These are phyloP conservation scores for Heliosperma pusillum DNA, from an alignment of 148 eudicot species.

Conservation along the genomic window DNA sequence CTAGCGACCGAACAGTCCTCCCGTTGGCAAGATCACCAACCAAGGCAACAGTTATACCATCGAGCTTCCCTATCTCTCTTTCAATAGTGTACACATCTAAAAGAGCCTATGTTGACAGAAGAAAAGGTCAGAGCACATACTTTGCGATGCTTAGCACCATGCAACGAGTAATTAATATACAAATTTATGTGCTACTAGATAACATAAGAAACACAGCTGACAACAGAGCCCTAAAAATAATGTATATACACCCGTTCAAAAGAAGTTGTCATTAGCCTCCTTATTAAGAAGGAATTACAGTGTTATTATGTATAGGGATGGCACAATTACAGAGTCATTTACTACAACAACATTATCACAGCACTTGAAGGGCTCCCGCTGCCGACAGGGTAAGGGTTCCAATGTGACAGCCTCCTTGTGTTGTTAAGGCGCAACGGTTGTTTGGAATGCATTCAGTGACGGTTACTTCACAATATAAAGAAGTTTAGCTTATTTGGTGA, in stretches of 20 bases:
- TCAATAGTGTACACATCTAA: slow-evolving; percentile 88
- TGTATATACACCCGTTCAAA: neutral
- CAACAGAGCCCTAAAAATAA: neutral
- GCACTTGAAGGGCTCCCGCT: no score
- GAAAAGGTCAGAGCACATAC: slow-evolving; percentile 11
- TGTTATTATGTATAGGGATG: no score
- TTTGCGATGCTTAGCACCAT: neutral
- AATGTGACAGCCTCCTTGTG: no score
- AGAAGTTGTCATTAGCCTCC: neutral
- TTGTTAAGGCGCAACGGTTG: no score
- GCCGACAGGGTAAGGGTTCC: no score
- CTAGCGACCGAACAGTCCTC: slow-evolving; percentile 92
- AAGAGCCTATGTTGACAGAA: slow-evolving; percentile 55
- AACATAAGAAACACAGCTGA: neutral
- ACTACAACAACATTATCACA: no score
- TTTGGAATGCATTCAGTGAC: no score
- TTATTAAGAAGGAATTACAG: neutral
- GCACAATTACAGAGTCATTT: neutral
- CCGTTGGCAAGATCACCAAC: slow-evolving; percentile 99
- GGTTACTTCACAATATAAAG: no score
- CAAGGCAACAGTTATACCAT: slow-evolving; percentile 87
- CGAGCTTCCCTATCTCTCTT: slow-evolving; percentile 87
- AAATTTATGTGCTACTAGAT: neutral
- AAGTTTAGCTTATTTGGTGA: no score
- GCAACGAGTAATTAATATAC: neutral